A percentile compares a stretch with the other conserved stretches of the same genome.
Evolutionary conservation across 352 stramenopile species (phyloP).

Genomic region (Phytophthora pluvialis): DNA sequence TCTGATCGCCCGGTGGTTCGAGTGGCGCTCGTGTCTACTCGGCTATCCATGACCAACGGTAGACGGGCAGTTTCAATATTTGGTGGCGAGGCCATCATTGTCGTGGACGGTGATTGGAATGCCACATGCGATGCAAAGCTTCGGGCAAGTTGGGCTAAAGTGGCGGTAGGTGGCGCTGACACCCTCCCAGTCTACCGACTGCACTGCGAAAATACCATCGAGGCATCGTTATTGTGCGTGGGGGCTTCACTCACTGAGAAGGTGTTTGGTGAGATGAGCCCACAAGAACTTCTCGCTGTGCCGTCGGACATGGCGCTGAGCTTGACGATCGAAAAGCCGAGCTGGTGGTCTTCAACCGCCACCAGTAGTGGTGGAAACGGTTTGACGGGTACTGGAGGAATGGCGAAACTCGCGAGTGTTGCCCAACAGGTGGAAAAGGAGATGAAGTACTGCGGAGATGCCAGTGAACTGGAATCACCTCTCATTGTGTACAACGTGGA

Average conservation of each 20-base stretch:
- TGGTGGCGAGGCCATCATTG: conserved; percentile 76
- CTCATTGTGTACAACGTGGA: conserved; percentile 72
- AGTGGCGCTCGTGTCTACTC: conserved; percentile 76
- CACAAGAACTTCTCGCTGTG: conserved; percentile 71
- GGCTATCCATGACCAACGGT: conserved; percentile 48
- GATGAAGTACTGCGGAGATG: conserved; percentile 56
- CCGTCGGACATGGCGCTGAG: conserved; percentile 48
- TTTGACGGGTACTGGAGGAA: conserved; percentile 28
- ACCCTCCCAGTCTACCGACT: conserved; percentile 75
- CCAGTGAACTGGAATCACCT: conserved; percentile 47
- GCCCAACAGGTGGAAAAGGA: conserved; percentile 47
- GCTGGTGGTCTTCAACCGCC: conserved; percentile 64
- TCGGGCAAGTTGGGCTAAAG: conserved; percentile 78
- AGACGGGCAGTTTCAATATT: conserved; percentile 66
- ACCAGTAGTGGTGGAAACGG: conserved; percentile 43
- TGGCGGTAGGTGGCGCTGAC: conserved; percentile 52
- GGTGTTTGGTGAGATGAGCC: conserved; percentile 78
- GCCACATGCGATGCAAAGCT: conserved; percentile 82
- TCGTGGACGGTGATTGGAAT: conserved; percentile 87
- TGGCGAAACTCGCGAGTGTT: conserved; percentile 38
- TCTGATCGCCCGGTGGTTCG: conserved; percentile 60
- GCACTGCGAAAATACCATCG: conserved; percentile 83
- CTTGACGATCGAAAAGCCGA: conserved; percentile 65
- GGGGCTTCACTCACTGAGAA: conserved; percentile 81
- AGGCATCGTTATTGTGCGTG: conserved; percentile 74